A percentile compares a stretch with the other conserved stretches of the same genome.
Conservation (phyloP, 2,329 filamentous ascomycete genomes). For the Colletotrichum lindemuthianum region DNA sequence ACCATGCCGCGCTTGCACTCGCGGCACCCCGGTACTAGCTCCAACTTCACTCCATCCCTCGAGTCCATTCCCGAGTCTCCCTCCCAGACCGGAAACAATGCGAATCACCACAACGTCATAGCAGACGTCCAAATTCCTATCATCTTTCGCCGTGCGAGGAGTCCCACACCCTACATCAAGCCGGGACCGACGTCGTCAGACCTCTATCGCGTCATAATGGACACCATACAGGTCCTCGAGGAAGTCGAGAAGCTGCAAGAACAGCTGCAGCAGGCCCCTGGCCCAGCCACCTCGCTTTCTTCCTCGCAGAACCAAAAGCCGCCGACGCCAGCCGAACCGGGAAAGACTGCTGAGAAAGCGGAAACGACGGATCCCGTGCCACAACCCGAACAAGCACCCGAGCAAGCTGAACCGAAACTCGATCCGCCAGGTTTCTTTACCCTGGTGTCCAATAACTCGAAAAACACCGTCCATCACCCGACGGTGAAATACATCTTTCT, state of each 20-base stretch:
- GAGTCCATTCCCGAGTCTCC: slow-evolving; percentile 24
- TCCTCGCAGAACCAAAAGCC: slow-evolving; percentile 22
- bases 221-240: slow-evolving; percentile 26
- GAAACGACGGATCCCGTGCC: too few species aligned
- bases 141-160: background rate
- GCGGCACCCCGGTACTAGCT: background rate
- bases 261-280: slow-evolving; percentile 1
- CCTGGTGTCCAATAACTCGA: slow-evolving; percentile 80
- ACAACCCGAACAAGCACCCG: background rate
- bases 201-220: slow-evolving; percentile 29
- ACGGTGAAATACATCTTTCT: slow-evolving; percentile 91
- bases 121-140: background rate
- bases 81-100: slow-evolving; percentile 23
- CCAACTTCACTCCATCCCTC: slow-evolving; percentile 27
- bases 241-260: slow-evolving; percentile 14
- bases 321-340: background rate
- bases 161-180: background rate
- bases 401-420: slow-evolving; percentile 22
- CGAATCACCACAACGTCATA: slow-evolving; percentile 20
- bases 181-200: slow-evolving; percentile 1
- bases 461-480: slow-evolving; percentile 81
- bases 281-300: slow-evolving; percentile 8
- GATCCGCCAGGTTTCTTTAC: slow-evolving; percentile 70
- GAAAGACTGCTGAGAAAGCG: too few species aligned
- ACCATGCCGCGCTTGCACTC: slow-evolving; percentile 25